Evolutionary conservation across 1,284 basidiomycete species (phyloP), one percentile per base, ranked within the genome.

Genomic region (Xerocomus amazonicus): DNA sequence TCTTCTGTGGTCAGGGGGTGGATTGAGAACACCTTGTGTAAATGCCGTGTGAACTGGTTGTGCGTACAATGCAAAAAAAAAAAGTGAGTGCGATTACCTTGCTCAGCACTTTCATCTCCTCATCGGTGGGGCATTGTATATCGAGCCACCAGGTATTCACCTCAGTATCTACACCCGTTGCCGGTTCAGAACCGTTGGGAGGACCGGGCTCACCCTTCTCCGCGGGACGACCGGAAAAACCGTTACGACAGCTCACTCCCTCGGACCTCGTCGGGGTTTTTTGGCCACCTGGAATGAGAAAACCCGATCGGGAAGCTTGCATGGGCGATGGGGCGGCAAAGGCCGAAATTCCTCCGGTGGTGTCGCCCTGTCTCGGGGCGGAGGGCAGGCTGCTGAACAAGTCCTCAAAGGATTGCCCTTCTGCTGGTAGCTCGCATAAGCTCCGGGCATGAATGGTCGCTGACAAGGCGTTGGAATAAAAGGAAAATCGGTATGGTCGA

Each of bases 1-100:
- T 99, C 97, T 75, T 99, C 97, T 13, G 95, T 97, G 6, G 97
- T 99, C 55, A 99, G 78, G 4, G 97, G 97, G 72, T 99, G 97
- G 63, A 99, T 97, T 13, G 82, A 83, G 71, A 98, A 99, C 12
- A 95, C 93, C 92, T 95, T 58, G 10, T 9, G 31, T 23, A 7
- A 50, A 51, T 36, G 32, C 36, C 38, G 38, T 48, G 45, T 53
- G 45, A 67, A 54, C 32, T 31, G 32, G 9, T 23, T 23, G 37
- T 9, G 32, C n/a, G 19, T 46, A 36, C 36, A 23, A 27, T 26
- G 35, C 26, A 49, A 48, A 39, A 19, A 48, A 39, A 19, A 23
- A 41, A 28, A n/a, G 16, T 14, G n/a, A 8, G 12, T 4, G 9
- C 2, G 16, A 43, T 54, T 58, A 90, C 92, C 78, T 93, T 92